Evolutionary conservation across 768 basidiomycete species (phyloP).

Genomic region (Lactifluus hygrophoroides): DNA sequence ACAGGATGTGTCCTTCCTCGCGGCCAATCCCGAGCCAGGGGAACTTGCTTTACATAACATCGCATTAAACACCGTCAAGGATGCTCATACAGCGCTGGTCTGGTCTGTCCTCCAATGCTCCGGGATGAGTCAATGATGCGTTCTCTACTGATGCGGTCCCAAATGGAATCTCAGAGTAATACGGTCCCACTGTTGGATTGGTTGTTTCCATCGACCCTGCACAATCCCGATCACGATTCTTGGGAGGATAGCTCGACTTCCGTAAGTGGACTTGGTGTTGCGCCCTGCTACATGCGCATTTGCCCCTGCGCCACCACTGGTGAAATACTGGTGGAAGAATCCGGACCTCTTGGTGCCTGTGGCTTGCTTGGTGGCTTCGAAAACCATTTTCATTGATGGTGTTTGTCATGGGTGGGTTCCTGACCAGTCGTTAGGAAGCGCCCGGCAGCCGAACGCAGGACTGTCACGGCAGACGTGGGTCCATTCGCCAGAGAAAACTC

Average conservation of each 20-base stretch:
- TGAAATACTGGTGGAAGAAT: background rate
- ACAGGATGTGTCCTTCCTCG: background rate
- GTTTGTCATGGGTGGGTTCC: background rate
- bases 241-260: too few species aligned
- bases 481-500: too few species aligned
- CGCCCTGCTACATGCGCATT: background rate
- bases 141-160: too few species aligned
- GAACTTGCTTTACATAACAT: background rate
- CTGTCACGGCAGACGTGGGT: too few species aligned
- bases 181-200: background rate
- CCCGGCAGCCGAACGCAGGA: too few species aligned
- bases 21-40: background rate
- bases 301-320: background rate
- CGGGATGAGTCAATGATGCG: too few species aligned
- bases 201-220: background rate
- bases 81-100: background rate
- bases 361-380: conserved; percentile 1
- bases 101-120: too few species aligned
- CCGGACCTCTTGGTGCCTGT: background rate
- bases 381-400: background rate
- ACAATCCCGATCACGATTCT: too few species aligned
- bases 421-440: too few species aligned
- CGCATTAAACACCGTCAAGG: too few species aligned
- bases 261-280: background rate
- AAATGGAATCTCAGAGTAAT: too few species aligned